Conservation (phyloP, 306 rosid species). For the Fagus sylvatica region DNA sequence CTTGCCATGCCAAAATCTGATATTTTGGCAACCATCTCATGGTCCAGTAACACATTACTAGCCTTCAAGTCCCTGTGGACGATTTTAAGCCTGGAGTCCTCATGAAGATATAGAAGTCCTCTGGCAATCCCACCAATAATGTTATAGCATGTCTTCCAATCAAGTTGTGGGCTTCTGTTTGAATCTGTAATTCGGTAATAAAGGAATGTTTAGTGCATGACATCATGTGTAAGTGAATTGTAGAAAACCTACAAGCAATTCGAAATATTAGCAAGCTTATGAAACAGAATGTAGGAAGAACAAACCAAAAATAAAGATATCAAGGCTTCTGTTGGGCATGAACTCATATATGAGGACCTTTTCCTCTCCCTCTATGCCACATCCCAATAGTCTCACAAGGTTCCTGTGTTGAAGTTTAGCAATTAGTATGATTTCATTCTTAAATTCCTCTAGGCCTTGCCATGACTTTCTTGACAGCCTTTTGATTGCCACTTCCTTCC, state of each 20-base stretch:
- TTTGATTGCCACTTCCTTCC: conserved; percentile 60
- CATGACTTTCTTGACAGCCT: conserved; percentile 58
- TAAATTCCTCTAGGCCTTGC: conserved; percentile 70
- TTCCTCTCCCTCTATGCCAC: conserved; percentile 54
- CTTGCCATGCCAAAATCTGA: conserved; percentile 67
- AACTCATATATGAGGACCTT: conserved; percentile 59
- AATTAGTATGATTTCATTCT: conserved; percentile 54
- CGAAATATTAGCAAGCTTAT: neutral
- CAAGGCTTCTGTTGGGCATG: conserved; percentile 69
- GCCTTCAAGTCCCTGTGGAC: conserved; percentile 66
- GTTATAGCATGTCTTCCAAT: conserved; percentile 42
- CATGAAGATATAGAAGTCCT: conserved; percentile 59
- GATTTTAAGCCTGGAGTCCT: conserved; percentile 51
- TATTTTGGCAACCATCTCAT: conserved; percentile 49
- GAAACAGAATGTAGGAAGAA: neutral
- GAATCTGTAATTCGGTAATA: conserved; percentile 29
- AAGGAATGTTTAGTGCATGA: neutral
- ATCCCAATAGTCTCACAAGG: conserved; percentile 65
- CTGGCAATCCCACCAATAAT: conserved; percentile 47
- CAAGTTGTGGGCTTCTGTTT: conserved; percentile 35
- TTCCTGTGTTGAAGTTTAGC: conserved; percentile 69
- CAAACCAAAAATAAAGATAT: conserved; percentile 54
- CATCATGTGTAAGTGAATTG: neutral
- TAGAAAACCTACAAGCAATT: neutral
- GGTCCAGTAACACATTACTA: conserved; percentile 50